Base-by-base conservation (phyloP, 164 flowering plant genomes). In the Cinnamomum chago region DNA sequence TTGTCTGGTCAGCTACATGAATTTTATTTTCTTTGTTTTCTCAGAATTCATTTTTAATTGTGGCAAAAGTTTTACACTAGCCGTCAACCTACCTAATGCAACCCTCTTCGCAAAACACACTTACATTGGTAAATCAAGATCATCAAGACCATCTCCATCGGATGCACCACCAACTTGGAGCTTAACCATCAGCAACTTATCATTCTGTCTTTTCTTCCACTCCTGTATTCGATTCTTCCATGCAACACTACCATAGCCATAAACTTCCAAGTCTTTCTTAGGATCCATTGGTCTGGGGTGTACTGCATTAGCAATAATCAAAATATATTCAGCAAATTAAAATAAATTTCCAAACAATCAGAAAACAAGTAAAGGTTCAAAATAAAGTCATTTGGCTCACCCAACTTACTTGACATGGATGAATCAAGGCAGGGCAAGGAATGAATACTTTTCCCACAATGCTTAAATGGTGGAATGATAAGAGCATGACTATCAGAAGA, bases 231-330 rank as follows among this genome's bases (percentile, higher is more conserved):
- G 80, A 27, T 94, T 95, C 82, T 96, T 96, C 99, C 99, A 94
- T 65, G 98, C 95, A 73, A 94, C 94, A 83, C 90, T 92, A 17
- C 98, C 99, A 82, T 96, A 96, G 3, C 99, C 99, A 84, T 96
- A 96, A 6, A 90, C 93, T 18, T 97, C 95, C 58, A 92, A 72
- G 71, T 96, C 99, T 72, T 91, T 96, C 69, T 86, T 86, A 15
- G 99, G 99, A 84, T 89, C 98, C 97, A 96, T 88, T 0, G 98
- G 84, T 72, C 98, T 89, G 2, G 98, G 92, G 72, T 84, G 93
- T 82, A 90, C 98, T 89, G 82, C 70, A 17, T 5, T 40, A 33
- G 20, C n/a, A 62, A 67, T 12, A 22, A 51, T 22, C 9, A 51
- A 52, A n/a, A 27, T 22, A 74, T 30, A 77, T 14, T 67, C 33